phyloP scores from a whole-genome alignment of 2,329 filamentous ascomycete genomes.

The Coniochaeta hoffmannii region DNA sequence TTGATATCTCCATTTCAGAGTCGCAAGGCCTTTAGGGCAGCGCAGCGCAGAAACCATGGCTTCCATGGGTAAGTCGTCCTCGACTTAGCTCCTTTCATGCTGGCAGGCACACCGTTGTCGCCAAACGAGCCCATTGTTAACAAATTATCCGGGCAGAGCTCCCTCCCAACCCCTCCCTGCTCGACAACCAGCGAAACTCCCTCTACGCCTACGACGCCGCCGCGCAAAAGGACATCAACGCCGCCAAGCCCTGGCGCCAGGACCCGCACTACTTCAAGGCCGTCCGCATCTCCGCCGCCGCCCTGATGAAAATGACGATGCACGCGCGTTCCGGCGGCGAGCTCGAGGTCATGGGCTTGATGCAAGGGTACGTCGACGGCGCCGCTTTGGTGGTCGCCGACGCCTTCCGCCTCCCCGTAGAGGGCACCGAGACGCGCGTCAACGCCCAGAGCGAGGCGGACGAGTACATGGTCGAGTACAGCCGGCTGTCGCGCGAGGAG shows the following conservation, averaged over 20 bases:
- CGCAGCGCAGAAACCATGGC: background rate
- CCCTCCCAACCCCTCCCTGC: constrained; percentile 75
- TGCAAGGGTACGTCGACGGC: constrained; percentile 87
- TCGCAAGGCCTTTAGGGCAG: background rate
- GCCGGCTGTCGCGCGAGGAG: constrained; percentile 67
- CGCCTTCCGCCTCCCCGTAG: constrained; percentile 86
- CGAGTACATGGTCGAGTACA: constrained; percentile 90
- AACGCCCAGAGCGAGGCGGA: constrained; percentile 95
- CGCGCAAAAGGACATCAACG: constrained; percentile 59
- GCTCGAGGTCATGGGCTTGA: constrained; percentile 94
- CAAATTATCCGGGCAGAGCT: no score
- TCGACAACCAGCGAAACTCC: constrained; percentile 81
- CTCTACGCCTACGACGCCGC: constrained; percentile 76
- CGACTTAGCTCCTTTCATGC: background rate
- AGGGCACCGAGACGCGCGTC: constrained; percentile 96
- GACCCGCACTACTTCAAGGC: constrained; percentile 87
- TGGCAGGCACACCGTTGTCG: no score
- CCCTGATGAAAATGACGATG: constrained; percentile 98
- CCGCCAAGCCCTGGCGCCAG: constrained; percentile 64
- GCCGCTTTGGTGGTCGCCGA: constrained; percentile 89
- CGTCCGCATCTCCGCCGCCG: constrained; percentile 87
- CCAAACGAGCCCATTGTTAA: constrained; percentile 62
- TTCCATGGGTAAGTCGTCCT: background rate
- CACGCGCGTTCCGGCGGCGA: constrained; percentile 91
- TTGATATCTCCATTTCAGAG: background rate